Conservation (phyloP, 225 moss, liverwort and hornwort genomes). For the Marchantia paleacea region DNA sequence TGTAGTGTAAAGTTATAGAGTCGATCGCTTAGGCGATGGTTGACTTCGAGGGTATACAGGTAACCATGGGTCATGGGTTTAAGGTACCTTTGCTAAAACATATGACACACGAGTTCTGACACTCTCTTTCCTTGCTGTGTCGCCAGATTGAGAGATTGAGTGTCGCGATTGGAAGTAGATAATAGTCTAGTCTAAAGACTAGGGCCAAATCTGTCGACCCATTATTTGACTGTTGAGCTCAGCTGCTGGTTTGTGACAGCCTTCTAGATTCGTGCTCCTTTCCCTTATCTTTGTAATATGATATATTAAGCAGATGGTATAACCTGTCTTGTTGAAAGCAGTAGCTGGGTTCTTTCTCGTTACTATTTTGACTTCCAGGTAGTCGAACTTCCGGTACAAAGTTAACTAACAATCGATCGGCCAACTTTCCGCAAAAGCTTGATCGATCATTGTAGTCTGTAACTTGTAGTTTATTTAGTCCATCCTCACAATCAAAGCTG, state of each 20-base stretch:
- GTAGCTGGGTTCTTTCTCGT: background rate
- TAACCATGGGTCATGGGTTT: no score
- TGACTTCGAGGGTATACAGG: no score
- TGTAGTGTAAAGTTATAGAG: background rate
- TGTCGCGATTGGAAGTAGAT: constrained; percentile 58
- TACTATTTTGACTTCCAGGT: constrained; percentile 1
- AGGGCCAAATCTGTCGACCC: background rate
- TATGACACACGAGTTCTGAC: background rate
- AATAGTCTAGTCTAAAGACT: constrained; percentile 2
- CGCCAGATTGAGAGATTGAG: constrained; percentile 92
- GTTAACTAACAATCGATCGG: background rate
- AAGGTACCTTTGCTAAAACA: no score
- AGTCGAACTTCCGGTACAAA: background rate
- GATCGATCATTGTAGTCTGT: constrained; percentile 10
- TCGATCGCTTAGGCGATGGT: background rate
- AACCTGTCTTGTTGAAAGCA: background rate
- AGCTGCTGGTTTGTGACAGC: constrained; percentile 1
- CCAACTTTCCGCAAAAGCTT: background rate
- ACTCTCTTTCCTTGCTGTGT: constrained; percentile 4
- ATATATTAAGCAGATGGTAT: background rate
- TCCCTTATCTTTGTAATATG: constrained; percentile 4
- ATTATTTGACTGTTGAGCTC: constrained; percentile 6
- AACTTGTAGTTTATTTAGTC: background rate
- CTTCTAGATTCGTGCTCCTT: background rate
- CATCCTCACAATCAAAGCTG: background rate